Evolutionary conservation across 139 green algal genomes (phyloP).

Genomic region (Pleodorina starrii): DNA sequence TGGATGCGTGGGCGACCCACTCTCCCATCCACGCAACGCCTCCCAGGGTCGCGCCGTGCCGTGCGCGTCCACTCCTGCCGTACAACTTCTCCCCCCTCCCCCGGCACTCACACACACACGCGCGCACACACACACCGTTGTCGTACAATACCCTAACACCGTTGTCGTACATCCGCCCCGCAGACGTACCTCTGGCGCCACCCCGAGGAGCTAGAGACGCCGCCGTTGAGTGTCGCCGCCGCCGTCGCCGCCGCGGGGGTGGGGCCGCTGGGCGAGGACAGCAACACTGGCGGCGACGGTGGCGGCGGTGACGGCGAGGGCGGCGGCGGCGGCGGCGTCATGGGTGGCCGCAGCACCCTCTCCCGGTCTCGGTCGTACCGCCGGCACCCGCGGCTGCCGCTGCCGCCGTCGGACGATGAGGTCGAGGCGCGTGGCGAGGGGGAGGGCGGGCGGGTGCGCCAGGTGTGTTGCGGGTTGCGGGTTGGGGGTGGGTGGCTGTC

Average conservation of each 20-base stretch:
- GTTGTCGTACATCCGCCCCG: not conserved
- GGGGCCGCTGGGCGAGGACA: not conserved
- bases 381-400: not conserved
- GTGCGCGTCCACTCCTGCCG: no score
- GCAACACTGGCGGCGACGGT: not conserved
- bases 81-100: no score
- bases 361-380: not conserved
- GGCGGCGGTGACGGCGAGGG: not conserved
- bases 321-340: no score
- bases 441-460: not conserved
- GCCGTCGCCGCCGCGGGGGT: not conserved
- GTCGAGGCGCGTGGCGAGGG: not conserved
- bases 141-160: not conserved
- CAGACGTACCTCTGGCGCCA: slow-evolving; percentile 7
- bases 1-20: no score
- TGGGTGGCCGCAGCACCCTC: not conserved
- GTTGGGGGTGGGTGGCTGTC: no score
- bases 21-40: no score
- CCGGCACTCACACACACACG: no score
- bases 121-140: no score
- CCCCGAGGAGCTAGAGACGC: not conserved
- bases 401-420: not conserved
- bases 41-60: no score
- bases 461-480: not conserved
- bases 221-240: not conserved